A percentile compares a stretch with the other conserved stretches of the same genome.
These are phyloP conservation scores for Amanita rubescens DNA, from an alignment of 768 basidiomycete species.

Conservation along the genomic window DNA sequence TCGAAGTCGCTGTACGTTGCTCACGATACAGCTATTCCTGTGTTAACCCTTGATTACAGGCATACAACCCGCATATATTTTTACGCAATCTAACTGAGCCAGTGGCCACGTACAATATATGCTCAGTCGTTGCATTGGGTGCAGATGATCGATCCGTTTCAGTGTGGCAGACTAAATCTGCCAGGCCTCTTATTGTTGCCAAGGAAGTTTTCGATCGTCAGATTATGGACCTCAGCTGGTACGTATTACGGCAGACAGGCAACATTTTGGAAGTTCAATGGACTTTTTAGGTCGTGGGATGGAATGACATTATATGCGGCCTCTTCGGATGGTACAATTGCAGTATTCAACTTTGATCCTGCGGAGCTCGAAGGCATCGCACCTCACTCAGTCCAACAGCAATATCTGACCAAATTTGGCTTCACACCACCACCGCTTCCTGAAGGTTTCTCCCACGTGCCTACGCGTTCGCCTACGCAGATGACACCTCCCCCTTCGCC, in stretches of 20 bases:
- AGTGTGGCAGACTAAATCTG: conserved; percentile 93
- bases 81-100: conserved; percentile 62
- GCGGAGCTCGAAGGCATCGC: conserved; percentile 80
- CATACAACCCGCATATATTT: conserved; percentile 94
- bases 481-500: conserved; percentile 49
- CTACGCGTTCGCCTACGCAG: conserved; percentile 11
- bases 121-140: conserved; percentile 88
- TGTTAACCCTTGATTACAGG: conserved; percentile 29
- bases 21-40: not conserved
- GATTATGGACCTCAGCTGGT: conserved; percentile 96
- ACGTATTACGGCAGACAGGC: conserved; percentile 19
- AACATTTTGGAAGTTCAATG: conserved; percentile 1
- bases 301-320: conserved; percentile 90
- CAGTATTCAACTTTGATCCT: conserved; percentile 76
- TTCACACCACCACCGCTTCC: conserved; percentile 63
- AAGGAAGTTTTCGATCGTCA: conserved; percentile 93
- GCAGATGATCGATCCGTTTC: conserved; percentile 92
- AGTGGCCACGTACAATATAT: conserved; percentile 75
- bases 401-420: conserved; percentile 78
- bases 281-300: conserved; percentile 70
- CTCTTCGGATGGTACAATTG: conserved; percentile 93
- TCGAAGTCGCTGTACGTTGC: conserved; percentile 81
- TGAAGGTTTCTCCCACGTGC: conserved; percentile 59
- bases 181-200: conserved; percentile 85
- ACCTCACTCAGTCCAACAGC: conserved; percentile 61